Base-by-base conservation (phyloP, 2,329 filamentous ascomycete genomes). In the Xylariaceae sp. region DNA sequence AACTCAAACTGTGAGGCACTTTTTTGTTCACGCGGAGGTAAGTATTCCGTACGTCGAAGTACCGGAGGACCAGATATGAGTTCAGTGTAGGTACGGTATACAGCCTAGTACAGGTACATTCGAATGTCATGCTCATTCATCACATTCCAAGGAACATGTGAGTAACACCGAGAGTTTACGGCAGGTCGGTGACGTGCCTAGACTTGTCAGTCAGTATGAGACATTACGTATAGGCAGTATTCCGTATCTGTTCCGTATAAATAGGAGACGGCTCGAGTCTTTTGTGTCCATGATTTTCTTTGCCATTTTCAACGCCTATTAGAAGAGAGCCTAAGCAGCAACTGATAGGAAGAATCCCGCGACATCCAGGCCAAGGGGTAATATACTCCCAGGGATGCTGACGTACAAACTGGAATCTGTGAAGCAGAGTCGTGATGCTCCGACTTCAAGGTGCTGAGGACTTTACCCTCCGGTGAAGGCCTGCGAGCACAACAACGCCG, bases 391-490 rank as follows among this genome's bases (percentile, higher is more conserved):
- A 42, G 37, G 3, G 37, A 42, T 11, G 23, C 23, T 30, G 23
- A 30, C 23, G 23, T 4, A 30, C 23, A 30, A 30, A 63, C 69
- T 34, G 23, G 10, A 10, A 42, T 42, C 17, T 9, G 47, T 15
- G 48, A 51, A 4, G 11, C 55, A 66, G 69, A 39, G 68, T 65
- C 2, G 50, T 65, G 18, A 48, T 63, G 42, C 66, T 65, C 13
- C 70, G 69, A 67, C 57, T 69, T 37, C 68, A 70, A 51, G 68
- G 70, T 42, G 64, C 55, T 10, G 64, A 7, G 49, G 58, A n/a
- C 62, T 63, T 30, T 23, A 39, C 56, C 11, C 56, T 64, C 61
- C 30, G 58, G 55, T 3, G 58, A 61, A 47, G 60, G 60, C 9
- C 60, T 62, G 58, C 61, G 45, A 48, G 59, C 53, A 11, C 17